A percentile compares a stretch with the other conserved stretches of the same genome.
Conservation (phyloP, 139 green algal species). For the Pedinophyceae sp. region DNA sequence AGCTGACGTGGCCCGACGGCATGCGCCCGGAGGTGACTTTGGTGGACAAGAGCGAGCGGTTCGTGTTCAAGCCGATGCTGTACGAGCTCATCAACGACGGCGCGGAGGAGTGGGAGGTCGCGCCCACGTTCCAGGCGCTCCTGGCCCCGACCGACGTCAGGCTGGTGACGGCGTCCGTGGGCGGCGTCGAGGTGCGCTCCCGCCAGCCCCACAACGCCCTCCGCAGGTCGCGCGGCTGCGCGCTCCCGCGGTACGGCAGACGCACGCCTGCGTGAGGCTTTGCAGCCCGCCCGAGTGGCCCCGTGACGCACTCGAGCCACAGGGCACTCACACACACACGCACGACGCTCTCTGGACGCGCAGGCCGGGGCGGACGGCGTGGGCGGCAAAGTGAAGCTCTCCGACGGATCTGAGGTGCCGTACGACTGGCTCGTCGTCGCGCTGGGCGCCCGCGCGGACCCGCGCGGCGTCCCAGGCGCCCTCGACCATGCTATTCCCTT, state of each 20-base stretch:
- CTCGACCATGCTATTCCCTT: slow-evolving; percentile 67
- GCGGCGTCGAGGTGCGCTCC: slow-evolving; percentile 15
- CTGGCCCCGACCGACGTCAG: slow-evolving; percentile 61
- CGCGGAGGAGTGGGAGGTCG: slow-evolving; percentile 66
- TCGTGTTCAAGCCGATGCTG: slow-evolving; percentile 97
- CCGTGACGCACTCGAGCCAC: not conserved
- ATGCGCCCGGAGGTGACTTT: slow-evolving; percentile 57
- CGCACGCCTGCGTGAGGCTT: not conserved
- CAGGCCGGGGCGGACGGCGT: not conserved
- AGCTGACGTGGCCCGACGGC: slow-evolving; percentile 69
- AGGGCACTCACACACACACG: not conserved
- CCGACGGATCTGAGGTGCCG: slow-evolving; percentile 22
- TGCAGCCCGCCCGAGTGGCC: not conserved
- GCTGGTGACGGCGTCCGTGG: slow-evolving; percentile 61
- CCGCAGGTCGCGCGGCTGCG: not conserved
- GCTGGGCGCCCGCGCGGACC: slow-evolving; percentile 37
- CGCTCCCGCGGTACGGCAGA: slow-evolving; percentile 8
- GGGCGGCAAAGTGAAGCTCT: slow-evolving; percentile 16
- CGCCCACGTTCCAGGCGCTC: slow-evolving; percentile 68
- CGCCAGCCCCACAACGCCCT: too few species aligned
- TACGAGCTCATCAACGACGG: slow-evolving; percentile 86
- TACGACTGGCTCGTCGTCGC: slow-evolving; percentile 85
- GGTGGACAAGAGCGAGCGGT: slow-evolving; percentile 80
- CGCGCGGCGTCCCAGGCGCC: slow-evolving; percentile 53
- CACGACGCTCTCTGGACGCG: not conserved